phyloP scores from a whole-genome alignment of 2,329 filamentous ascomycete species.

The Esteya vermicola region DNA sequence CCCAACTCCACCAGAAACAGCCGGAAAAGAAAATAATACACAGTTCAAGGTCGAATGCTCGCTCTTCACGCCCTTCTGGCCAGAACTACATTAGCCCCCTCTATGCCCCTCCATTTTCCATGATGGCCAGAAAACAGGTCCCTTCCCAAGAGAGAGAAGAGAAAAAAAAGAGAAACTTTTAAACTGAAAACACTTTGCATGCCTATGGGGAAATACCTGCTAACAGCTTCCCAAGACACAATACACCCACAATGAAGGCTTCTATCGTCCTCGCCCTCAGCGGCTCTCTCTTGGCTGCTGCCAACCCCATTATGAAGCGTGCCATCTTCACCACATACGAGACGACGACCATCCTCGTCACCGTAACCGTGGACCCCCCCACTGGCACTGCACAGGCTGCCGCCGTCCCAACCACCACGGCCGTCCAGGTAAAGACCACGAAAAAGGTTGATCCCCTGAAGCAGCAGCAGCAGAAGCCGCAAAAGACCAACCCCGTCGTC shows the following conservation, averaged over 20 bases:
- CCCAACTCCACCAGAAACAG: too few species aligned
- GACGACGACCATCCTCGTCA: constrained; percentile 28
- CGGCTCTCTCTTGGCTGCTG: constrained; percentile 30
- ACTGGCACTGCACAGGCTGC: constrained; percentile 1
- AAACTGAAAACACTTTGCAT: too few species aligned
- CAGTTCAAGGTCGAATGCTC: too few species aligned
- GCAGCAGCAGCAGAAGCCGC: too few species aligned
- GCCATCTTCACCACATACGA: constrained; percentile 23
- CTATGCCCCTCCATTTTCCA: too few species aligned
- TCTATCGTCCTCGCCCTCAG: constrained; percentile 29
- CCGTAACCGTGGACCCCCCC: constrained; percentile 22
- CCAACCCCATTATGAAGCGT: constrained; percentile 28
- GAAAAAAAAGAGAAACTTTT: too few species aligned
- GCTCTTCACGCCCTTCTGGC: too few species aligned
- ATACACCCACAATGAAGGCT: constrained; percentile 31
- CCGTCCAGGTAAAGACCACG: constrained; percentile 7
- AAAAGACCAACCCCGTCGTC: constrained; percentile 1
- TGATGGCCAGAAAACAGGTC: too few species aligned
- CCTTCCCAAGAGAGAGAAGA: too few species aligned
- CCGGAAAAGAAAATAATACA: too few species aligned
- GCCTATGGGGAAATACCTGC: too few species aligned
- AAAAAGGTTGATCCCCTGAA: constrained; percentile 9
- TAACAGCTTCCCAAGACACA: neutral
- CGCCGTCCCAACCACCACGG: neutral
- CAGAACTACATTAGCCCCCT: too few species aligned